Percentiles rank a stretch among this genome's conserved stretches.
These are phyloP conservation scores for Magnolia sinica DNA, from an alignment of 164 flowering plant genomes.

Conservation along the genomic window DNA sequence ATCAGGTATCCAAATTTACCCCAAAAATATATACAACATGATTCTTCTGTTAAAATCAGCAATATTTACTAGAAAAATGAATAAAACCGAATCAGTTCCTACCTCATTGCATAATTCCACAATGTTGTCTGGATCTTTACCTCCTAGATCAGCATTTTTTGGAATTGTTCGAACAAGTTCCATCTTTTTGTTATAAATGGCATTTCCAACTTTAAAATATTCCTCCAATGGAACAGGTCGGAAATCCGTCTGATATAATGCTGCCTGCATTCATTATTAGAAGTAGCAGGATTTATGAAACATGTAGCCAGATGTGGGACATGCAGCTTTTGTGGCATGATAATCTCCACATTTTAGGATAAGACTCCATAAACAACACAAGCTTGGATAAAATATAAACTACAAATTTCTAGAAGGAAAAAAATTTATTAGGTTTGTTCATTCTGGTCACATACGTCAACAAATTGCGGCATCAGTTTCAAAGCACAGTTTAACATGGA, in stretches of 20 bases:
- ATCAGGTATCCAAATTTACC: not conserved
- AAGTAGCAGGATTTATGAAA: not conserved
- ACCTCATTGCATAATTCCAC: conserved; percentile 96
- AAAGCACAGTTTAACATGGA: not conserved
- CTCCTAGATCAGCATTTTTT: conserved; percentile 72
- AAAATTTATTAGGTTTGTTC: not conserved
- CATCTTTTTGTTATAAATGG: conserved; percentile 72
- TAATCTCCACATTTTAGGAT: too few relatives aligned
- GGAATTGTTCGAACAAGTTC: conserved; percentile 65
- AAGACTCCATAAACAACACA: not conserved
- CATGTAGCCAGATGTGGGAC: not conserved
- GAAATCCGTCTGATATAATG: conserved; percentile 82
- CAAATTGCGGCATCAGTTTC: not conserved
- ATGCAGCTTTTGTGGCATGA: not conserved
- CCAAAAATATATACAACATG: not conserved
- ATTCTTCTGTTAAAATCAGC: not conserved
- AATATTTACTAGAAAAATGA: not conserved
- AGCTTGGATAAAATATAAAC: not conserved
- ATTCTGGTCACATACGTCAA: not conserved
- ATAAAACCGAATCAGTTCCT: not conserved
- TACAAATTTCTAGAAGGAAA: not conserved
- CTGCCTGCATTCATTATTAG: conserved; percentile 52
- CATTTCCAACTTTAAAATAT: conserved; percentile 77
- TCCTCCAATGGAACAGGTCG: conserved; percentile 98
- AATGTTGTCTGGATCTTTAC: conserved; percentile 96